These are phyloP conservation scores for Prunella vulgaris DNA, from an alignment of 257 asterid species.

Conservation along the genomic window DNA sequence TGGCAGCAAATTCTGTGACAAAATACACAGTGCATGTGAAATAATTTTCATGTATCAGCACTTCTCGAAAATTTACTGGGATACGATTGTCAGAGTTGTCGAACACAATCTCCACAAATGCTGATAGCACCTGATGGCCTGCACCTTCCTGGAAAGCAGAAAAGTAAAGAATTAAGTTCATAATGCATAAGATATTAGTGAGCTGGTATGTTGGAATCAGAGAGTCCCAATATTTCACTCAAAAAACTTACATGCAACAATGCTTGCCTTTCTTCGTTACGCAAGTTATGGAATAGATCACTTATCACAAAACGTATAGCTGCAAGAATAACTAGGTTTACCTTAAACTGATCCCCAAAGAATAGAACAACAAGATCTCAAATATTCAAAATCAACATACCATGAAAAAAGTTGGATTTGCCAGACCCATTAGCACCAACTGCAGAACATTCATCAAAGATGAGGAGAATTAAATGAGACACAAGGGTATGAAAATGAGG, in stretches of 20 bases:
- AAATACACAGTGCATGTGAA: not conserved
- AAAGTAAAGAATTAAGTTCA: slow-evolving; percentile 14
- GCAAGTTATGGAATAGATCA: slow-evolving; percentile 85
- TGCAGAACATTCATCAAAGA: slow-evolving; percentile 29
- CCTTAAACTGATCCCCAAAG: slow-evolving; percentile 1
- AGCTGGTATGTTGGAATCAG: not conserved
- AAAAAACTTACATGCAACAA: slow-evolving; percentile 81
- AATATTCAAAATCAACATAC: slow-evolving; percentile 33
- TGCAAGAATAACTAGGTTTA: slow-evolving; percentile 27
- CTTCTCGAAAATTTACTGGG: slow-evolving; percentile 46
- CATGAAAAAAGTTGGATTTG: slow-evolving; percentile 94
- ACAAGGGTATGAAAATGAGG: not conserved
- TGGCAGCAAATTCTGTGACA: slow-evolving; percentile 1
- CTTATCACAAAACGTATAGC: slow-evolving; percentile 95
- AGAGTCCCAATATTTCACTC: slow-evolving; percentile 4
- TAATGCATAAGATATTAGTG: not conserved
- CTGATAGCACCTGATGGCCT: slow-evolving; percentile 90
- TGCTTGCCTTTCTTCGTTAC: slow-evolving; percentile 89
- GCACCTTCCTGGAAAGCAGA: slow-evolving; percentile 79
- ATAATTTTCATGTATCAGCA: slow-evolving; percentile 1
- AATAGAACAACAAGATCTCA: not conserved
- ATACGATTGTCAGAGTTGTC: slow-evolving; percentile 94
- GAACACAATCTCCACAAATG: slow-evolving; percentile 96
- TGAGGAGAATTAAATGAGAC: not conserved
- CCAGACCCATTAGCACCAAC: slow-evolving; percentile 99